Conservation (phyloP, 2,329 filamentous ascomycete genomes). For the Phialophora chinensis region DNA sequence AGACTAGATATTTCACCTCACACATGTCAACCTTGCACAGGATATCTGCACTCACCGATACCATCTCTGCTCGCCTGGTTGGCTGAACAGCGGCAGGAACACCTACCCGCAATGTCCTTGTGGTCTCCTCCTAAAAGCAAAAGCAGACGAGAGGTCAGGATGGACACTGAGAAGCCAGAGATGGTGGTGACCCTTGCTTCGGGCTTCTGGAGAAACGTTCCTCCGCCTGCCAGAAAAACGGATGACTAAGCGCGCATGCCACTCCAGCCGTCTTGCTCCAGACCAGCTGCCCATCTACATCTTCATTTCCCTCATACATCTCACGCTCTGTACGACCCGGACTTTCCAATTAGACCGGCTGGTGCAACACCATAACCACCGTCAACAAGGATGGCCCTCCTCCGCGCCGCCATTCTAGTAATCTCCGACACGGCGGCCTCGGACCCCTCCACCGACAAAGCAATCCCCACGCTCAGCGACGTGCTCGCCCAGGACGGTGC, state of each 20-base stretch:
- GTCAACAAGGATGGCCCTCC: constrained; percentile 41
- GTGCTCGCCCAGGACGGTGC: constrained; percentile 71
- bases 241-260: not conserved
- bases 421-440: constrained; percentile 87
- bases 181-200: not conserved
- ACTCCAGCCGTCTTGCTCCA: not conserved
- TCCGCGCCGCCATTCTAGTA: constrained; percentile 80
- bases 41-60: not conserved
- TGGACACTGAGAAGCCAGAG: not conserved
- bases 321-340: constrained; percentile 36
- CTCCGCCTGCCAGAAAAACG: too few species aligned
- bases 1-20: not conserved
- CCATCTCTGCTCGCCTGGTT: not conserved
- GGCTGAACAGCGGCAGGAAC: not conserved
- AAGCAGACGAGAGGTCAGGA: not conserved
- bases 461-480: constrained; percentile 68
- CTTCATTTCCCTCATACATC: not conserved
- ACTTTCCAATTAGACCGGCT: constrained; percentile 46
- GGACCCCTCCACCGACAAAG: constrained; percentile 79
- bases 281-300: not conserved
- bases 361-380: too few species aligned
- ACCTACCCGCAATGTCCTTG: not conserved
- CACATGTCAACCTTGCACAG: not conserved
- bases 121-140: not conserved
- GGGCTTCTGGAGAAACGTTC: not conserved